Percentiles rank a stretch among this genome's conserved stretches.
phyloP scores from a whole-genome alignment of 2,329 filamentous ascomycete species.

The Fusarium pilosicola region DNA sequence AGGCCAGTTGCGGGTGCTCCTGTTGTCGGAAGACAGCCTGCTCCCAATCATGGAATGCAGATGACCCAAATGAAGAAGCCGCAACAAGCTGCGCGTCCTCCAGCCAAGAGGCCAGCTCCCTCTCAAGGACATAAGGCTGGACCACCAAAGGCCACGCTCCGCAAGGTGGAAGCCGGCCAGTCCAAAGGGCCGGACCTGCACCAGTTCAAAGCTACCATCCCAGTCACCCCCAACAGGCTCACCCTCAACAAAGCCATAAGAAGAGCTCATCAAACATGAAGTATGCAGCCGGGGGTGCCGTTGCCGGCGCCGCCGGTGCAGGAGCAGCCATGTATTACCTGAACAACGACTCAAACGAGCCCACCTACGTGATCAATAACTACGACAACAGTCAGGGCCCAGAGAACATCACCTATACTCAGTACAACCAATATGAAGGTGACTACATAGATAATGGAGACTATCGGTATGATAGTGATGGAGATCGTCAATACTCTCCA shows the following conservation, averaged over 20 bases:
- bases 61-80: constrained; percentile 13
- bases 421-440: background rate
- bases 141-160: background rate
- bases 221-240: background rate
- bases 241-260: background rate
- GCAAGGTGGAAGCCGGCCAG: background rate
- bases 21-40: constrained; percentile 19
- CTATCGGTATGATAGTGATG: background rate
- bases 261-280: constrained; percentile 3
- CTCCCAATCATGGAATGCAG: constrained; percentile 14
- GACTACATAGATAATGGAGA: background rate
- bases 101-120: background rate
- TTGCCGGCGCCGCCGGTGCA: background rate
- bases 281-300: background rate
- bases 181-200: background rate
- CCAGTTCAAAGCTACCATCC: background rate
- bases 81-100: constrained; percentile 5
- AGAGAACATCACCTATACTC: background rate
- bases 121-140: background rate
- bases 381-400: constrained; percentile 2
- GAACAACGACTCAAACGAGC: constrained; percentile 8
- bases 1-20: background rate
- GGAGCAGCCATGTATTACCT: constrained; percentile 2
- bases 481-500: background rate
- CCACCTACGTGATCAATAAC: constrained; percentile 7